A percentile compares a stretch with the other conserved stretches of the same genome.
Evolutionary conservation across 805 yeast genomes (phyloP).

Genomic region (Maudiozyma barnettii): DNA sequence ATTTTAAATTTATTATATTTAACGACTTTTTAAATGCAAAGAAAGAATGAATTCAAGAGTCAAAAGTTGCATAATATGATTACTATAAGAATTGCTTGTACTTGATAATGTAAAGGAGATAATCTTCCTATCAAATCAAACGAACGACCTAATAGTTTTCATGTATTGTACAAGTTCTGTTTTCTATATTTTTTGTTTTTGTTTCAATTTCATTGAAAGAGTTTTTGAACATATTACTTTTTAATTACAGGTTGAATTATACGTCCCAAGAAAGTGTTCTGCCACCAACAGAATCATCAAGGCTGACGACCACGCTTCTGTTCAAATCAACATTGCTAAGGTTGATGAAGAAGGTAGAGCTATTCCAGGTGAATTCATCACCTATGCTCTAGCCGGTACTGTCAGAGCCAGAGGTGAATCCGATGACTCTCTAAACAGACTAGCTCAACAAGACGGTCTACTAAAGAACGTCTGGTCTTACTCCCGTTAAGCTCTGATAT

Average conservation of each 20-base stretch:
- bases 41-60: too few species aligned
- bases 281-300: conserved; percentile 99
- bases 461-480: conserved; percentile 91
- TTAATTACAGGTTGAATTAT: conserved; percentile 80
- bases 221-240: background rate
- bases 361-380: conserved; percentile 79
- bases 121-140: too few species aligned
- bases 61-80: too few species aligned
- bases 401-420: conserved; percentile 99
- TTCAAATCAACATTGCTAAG: conserved; percentile 97
- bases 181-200: background rate
- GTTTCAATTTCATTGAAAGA: background rate
- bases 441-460: conserved; percentile 97
- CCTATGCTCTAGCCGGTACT: conserved; percentile 96
- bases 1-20: background rate
- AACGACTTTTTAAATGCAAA: too few species aligned
- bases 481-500: conserved; percentile 58
- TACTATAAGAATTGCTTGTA: too few species aligned
- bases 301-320: conserved; percentile 99
- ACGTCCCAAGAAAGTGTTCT: conserved; percentile 99
- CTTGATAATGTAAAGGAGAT: too few species aligned
- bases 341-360: conserved; percentile 96
- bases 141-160: too few species aligned
- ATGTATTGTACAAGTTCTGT: too few species aligned
- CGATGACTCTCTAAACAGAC: conserved; percentile 98